Conservation (phyloP, 495 filamentous ascomycete genomes). For the Acidiella bohemica region DNA sequence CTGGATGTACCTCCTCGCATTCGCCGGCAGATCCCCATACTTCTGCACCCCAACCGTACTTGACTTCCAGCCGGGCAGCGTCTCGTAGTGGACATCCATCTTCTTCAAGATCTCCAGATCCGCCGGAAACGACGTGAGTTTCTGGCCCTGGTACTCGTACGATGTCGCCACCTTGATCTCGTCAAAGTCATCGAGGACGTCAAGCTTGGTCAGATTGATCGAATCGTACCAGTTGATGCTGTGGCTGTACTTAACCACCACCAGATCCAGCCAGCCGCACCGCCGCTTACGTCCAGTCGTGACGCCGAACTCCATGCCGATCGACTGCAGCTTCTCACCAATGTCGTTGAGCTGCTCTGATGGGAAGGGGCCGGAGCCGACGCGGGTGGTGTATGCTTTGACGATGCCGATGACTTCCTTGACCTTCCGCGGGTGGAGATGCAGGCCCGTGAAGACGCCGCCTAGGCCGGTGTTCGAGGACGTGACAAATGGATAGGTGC, state of each 20-base stretch:
- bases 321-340: conserved; percentile 49
- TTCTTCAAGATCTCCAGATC: conserved; percentile 46
- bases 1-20: conserved; percentile 61
- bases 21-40: conserved; percentile 56
- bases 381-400: conserved; percentile 59
- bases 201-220: conserved; percentile 80
- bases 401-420: conserved; percentile 68
- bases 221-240: conserved; percentile 31
- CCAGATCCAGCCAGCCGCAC: conserved; percentile 83
- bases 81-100: conserved; percentile 55
- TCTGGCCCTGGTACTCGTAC: conserved; percentile 46
- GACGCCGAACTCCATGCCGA: conserved; percentile 60
- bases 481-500: conserved; percentile 79
- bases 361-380: conserved; percentile 72
- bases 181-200: conserved; percentile 71
- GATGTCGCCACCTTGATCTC: conserved; percentile 66
- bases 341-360: conserved; percentile 59
- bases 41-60: conserved; percentile 48
- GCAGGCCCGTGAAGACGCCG: conserved; percentile 62
- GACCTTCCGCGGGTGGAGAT: conserved; percentile 40
- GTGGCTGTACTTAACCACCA: conserved; percentile 61
- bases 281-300: conserved; percentile 73
- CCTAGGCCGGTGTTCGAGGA: conserved; percentile 43
- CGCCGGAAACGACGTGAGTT: conserved; percentile 51
- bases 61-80: conserved; percentile 64